Percentiles rank a stretch among this genome's conserved stretches.
phyloP scores from a whole-genome alignment of 2,329 filamentous ascomycete species.

The Geosmithia flava region DNA sequence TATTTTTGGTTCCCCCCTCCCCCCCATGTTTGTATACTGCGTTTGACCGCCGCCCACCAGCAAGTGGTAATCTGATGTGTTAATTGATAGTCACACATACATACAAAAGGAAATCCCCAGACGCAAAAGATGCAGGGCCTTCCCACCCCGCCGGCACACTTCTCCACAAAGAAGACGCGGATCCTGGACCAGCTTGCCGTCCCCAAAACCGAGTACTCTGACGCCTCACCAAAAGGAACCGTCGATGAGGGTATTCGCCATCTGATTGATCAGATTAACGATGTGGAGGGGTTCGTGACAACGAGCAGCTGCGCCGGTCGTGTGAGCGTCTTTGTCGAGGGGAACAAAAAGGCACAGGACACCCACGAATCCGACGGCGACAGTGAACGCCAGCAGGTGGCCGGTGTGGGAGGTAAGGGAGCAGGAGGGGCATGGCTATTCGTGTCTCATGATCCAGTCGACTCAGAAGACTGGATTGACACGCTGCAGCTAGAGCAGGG shows the following conservation, averaged over 20 bases:
- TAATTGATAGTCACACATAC: background rate
- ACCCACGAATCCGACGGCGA: conserved; percentile 8
- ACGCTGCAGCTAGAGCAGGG: conserved; percentile 12
- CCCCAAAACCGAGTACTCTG: conserved; percentile 61
- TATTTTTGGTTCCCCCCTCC: background rate
- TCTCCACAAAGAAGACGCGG: conserved; percentile 52
- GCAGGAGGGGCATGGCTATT: conserved; percentile 76
- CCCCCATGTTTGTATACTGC: no score
- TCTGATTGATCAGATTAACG: conserved; percentile 71
- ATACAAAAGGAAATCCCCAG: no score
- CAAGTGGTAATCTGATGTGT: background rate
- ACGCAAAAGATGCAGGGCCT: conserved; percentile 13
- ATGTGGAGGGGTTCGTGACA: conserved; percentile 63
- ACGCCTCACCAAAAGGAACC: conserved; percentile 79
- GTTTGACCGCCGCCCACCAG: no score
- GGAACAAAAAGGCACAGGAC: conserved; percentile 31
- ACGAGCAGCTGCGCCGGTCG: conserved; percentile 89
- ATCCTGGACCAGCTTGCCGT: conserved; percentile 61
- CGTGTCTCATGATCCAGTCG: conserved; percentile 69
- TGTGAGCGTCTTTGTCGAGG: conserved; percentile 80
- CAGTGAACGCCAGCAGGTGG: conserved; percentile 18
- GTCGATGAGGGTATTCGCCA: conserved; percentile 69
- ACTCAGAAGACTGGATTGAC: conserved; percentile 16
- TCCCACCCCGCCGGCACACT: conserved; percentile 23
- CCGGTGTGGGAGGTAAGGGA: conserved; percentile 71